Conservation (phyloP, 2,329 filamentous ascomycete genomes). For the Trichoderma sp. region DNA sequence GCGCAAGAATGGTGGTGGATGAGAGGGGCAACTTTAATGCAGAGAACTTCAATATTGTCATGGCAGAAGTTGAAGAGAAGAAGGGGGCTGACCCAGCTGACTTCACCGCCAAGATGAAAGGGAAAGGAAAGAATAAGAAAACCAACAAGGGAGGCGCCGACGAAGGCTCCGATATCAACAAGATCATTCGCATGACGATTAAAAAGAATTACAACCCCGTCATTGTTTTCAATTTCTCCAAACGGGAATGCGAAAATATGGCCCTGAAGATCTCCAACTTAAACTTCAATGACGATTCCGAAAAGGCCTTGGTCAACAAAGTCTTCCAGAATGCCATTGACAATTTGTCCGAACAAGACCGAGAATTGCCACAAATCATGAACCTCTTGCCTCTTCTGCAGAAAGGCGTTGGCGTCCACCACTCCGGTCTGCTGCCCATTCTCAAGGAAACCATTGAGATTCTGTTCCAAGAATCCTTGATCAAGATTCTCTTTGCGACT, state of each 20-base stretch:
- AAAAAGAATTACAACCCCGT: conserved; percentile 95
- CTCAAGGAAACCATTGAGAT: conserved; percentile 99
- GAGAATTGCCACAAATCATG: conserved; percentile 80
- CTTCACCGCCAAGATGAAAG: conserved; percentile 73
- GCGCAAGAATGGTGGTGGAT: conserved; percentile 91
- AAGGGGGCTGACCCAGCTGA: conserved; percentile 82
- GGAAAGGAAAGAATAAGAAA: conserved; percentile 88
- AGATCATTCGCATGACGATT: conserved; percentile 99
- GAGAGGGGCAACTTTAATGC: conserved; percentile 96
- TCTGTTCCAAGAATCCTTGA: conserved; percentile 93
- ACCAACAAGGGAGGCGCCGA: conserved; percentile 81
- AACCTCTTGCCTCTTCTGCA: conserved; percentile 86
- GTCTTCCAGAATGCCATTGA: conserved; percentile 94
- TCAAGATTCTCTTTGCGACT: conserved; percentile 96
- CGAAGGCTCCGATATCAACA: conserved; percentile 81
- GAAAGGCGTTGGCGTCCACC: conserved; percentile 93
- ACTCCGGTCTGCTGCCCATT: conserved; percentile 91
- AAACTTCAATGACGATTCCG: conserved; percentile 93
- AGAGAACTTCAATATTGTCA: conserved; percentile 95
- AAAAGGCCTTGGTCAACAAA: conserved; percentile 89
- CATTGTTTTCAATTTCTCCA: conserved; percentile 99
- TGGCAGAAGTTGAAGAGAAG: conserved; percentile 83
- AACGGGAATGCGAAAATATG: conserved; percentile 89
- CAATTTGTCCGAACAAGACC: conserved; percentile 87
- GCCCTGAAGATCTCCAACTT: conserved; percentile 83